Percentiles rank a stretch among this genome's conserved stretches.
phyloP scores from a whole-genome alignment of 495 filamentous ascomycete species.

The Penicillium crystallinum region DNA sequence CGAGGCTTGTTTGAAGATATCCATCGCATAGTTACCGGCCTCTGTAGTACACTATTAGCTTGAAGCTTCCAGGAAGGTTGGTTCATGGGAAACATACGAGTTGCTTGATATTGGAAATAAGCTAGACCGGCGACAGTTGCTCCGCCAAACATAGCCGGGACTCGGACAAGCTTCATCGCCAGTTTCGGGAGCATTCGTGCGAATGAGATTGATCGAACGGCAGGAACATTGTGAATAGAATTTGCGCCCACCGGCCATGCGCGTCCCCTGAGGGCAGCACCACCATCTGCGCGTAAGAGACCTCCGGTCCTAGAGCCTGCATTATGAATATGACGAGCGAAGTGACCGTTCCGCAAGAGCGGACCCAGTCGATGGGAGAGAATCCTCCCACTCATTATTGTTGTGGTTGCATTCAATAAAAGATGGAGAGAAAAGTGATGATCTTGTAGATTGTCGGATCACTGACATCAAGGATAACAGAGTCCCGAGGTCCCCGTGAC shows the following conservation, averaged over 20 bases:
- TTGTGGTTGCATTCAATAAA: conserved; percentile 36
- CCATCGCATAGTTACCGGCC: conserved; percentile 83
- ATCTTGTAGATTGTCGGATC: conserved; percentile 16
- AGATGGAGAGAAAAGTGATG: conserved; percentile 13
- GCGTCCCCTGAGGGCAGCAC: conserved; percentile 54
- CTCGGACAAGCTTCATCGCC: conserved; percentile 74
- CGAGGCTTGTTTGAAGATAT: conserved; percentile 65
- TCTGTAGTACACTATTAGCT: conserved; percentile 47
- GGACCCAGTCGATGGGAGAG: conserved; percentile 67
- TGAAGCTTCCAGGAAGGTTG: background rate
- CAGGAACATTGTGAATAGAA: conserved; percentile 70
- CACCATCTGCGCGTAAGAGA: conserved; percentile 60
- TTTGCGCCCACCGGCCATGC: conserved; percentile 72
- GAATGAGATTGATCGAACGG: conserved; percentile 83
- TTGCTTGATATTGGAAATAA: conserved; percentile 95
- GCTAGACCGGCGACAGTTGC: conserved; percentile 79
- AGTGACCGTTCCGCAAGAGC: conserved; percentile 54
- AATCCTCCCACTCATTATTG: conserved; percentile 75
- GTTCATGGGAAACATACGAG: conserved; percentile 53
- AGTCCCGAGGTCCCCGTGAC: conserved; percentile 24
- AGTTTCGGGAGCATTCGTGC: conserved; percentile 80
- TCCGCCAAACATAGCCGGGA: conserved; percentile 89
- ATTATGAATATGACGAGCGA: conserved; percentile 62
- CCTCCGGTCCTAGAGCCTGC: conserved; percentile 59
- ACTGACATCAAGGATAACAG: conserved; percentile 23